Conservation (phyloP, 139 green algal species). For the Chloropicon primus region DNA sequence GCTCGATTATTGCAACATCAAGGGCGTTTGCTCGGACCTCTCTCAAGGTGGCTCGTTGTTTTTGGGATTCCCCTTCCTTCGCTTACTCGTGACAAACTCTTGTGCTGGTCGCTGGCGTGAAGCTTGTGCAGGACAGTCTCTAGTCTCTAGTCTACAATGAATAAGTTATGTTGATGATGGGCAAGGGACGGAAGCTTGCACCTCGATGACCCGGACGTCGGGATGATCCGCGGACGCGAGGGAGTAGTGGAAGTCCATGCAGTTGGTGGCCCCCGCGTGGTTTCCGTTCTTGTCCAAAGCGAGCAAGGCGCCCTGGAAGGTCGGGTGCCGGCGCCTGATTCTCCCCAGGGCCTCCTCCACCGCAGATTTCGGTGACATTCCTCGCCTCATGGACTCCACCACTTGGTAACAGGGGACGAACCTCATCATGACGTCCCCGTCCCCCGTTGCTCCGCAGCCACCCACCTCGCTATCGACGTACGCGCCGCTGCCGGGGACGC, state of each 20-base stretch:
- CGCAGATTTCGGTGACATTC: conserved; percentile 27
- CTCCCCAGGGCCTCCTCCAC: conserved; percentile 35
- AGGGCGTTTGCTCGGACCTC: no score
- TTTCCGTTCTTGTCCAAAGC: conserved; percentile 19
- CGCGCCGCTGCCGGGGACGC: conserved; percentile 41
- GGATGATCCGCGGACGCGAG: not conserved
- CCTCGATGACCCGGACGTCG: not conserved
- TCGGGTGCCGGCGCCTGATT: conserved; percentile 21
- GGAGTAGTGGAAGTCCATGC: conserved; percentile 31
- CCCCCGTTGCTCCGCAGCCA: conserved; percentile 53
- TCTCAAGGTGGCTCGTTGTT: no score
- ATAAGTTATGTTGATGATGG: not conserved
- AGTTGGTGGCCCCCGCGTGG: conserved; percentile 22
- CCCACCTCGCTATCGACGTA: conserved; percentile 53
- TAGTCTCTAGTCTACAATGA: no score
- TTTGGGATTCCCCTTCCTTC: no score
- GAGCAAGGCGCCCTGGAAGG: conserved; percentile 34
- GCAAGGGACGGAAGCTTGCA: not conserved
- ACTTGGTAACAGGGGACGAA: conserved; percentile 58
- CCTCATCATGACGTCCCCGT: conserved; percentile 60
- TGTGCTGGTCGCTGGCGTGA: no score
- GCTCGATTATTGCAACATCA: no score
- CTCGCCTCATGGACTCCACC: conserved; percentile 47
- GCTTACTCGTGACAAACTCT: no score
- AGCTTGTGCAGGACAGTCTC: no score